Evolutionary conservation across 2,329 filamentous ascomycete species (phyloP).

Genomic region (Fusarium sp.): DNA sequence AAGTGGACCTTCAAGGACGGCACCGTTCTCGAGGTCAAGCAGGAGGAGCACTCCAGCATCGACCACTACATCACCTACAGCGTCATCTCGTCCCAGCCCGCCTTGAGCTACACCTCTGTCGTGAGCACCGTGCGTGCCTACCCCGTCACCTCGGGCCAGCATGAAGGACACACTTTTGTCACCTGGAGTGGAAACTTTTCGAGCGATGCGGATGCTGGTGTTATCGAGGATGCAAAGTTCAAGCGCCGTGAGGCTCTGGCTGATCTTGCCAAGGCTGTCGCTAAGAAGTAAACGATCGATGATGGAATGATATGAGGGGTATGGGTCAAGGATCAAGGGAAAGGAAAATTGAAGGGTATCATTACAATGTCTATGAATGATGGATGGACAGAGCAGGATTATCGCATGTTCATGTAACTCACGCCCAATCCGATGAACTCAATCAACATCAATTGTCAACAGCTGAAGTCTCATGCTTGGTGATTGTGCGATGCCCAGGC

Average conservation of each 20-base stretch:
- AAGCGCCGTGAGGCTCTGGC: constrained; percentile 78
- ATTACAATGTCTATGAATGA: constrained; percentile 1
- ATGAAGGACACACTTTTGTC: constrained; percentile 73
- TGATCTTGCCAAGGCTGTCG: constrained; percentile 67
- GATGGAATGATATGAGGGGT: background rate
- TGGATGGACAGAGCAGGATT: constrained; percentile 2
- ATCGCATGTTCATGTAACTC: constrained; percentile 4
- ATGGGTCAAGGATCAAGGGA: background rate
- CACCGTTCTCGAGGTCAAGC: constrained; percentile 76
- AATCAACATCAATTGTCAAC: background rate
- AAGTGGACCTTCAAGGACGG: constrained; percentile 79
- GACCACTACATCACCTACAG: constrained; percentile 82
- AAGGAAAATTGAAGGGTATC: constrained; percentile 1
- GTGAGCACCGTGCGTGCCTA: constrained; percentile 74
- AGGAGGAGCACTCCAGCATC: constrained; percentile 80
- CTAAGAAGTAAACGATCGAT: constrained; percentile 40
- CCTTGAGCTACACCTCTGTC: constrained; percentile 73
- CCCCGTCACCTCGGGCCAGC: constrained; percentile 73
- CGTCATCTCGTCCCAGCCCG: constrained; percentile 73
- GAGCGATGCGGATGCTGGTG: constrained; percentile 75
- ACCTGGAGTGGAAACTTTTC: constrained; percentile 78
- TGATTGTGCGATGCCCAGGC: background rate
- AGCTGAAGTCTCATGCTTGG: background rate
- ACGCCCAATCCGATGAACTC: background rate
- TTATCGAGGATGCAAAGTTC: constrained; percentile 80